These are phyloP conservation scores for Phytophthora cryptogea DNA, from an alignment of 352 stramenopile species.

Conservation along the genomic window DNA sequence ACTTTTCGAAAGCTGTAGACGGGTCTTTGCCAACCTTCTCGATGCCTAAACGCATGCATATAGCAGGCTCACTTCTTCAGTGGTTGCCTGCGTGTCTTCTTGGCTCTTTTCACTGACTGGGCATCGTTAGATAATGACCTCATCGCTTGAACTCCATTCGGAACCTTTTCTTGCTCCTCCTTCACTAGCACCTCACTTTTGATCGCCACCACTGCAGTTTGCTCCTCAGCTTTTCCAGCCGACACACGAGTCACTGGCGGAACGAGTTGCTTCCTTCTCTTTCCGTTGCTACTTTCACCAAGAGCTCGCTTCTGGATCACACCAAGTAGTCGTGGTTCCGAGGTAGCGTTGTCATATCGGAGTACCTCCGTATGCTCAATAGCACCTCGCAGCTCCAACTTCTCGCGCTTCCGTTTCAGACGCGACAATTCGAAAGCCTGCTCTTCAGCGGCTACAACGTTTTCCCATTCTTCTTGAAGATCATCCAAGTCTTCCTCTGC, in stretches of 20 bases:
- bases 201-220: conserved; percentile 26
- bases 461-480: conserved; percentile 67
- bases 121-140: conserved; percentile 34
- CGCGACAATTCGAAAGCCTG: conserved; percentile 56
- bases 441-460: conserved; percentile 59
- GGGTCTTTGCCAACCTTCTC: conserved; percentile 55
- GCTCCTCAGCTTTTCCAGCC: conserved; percentile 5
- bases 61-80: conserved; percentile 17
- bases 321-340: conserved; percentile 50
- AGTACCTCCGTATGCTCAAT: conserved; percentile 72
- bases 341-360: conserved; percentile 49
- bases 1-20: conserved; percentile 92
- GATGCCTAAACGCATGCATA: conserved; percentile 33
- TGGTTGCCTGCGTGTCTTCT: conserved; percentile 7
- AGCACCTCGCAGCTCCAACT: conserved; percentile 52
- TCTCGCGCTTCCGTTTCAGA: conserved; percentile 52
- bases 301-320: conserved; percentile 51
- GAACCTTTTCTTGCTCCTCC: conserved; percentile 33
- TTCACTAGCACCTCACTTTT: conserved; percentile 36
- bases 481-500: conserved; percentile 79
- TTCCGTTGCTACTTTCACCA: conserved; percentile 10
- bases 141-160: conserved; percentile 30
- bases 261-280: conserved; percentile 21
- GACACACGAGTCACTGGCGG: background rate
- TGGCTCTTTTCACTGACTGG: conserved; percentile 27